Evolutionary conservation across 306 rosid species (phyloP), one percentile per base, ranked within the genome.

Genomic region (Prunus mira): DNA sequence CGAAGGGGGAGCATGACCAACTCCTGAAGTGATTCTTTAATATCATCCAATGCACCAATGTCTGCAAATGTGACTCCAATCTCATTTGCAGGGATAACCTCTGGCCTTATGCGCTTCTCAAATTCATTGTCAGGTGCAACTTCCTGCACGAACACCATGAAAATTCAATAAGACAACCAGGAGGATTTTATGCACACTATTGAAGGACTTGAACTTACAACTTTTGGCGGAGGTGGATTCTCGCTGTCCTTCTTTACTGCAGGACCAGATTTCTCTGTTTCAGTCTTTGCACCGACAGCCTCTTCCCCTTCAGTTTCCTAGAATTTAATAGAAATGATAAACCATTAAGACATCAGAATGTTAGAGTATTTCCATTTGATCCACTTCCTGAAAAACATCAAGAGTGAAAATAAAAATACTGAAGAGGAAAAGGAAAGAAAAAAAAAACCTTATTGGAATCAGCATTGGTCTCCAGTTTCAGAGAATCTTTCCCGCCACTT

Each of bases 1-100:
- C 91, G 83, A 56, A 90, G 93, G 15, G 97, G 97, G 52, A 90
- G 97, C 96, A 92, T 92, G 61, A 92, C 91, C 61, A 87, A 65
- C 77, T 92, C 97, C 69, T 92, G 91, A 63, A 92, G 93, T 77
- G 97, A 90, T 79, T 88, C 97, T 74, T 92, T 92, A 13, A 74
- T 89, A 72, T 91, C 96, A 68, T 88, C 82, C 76, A 91, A 4
- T 74, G 97, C 89, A 47, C 97, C 97, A 72, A 91, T 88, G 72
- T 91, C 97, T 30, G 89, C 81, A 82, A 91, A 91, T 71, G 97
- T 88, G 65, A 89, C 93, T 49, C 97, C 97, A 57, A 91, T 85
- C 88, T 91, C 93, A 71, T 77, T 91, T 69, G 97, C 86, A 73
- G 97, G 93, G 70, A 91, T 89, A 28, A 91, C 93, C 72, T 88